These are phyloP conservation scores for Alternaria infectoria DNA, from an alignment of 2,329 filamentous ascomycete genomes.

Conservation along the genomic window DNA sequence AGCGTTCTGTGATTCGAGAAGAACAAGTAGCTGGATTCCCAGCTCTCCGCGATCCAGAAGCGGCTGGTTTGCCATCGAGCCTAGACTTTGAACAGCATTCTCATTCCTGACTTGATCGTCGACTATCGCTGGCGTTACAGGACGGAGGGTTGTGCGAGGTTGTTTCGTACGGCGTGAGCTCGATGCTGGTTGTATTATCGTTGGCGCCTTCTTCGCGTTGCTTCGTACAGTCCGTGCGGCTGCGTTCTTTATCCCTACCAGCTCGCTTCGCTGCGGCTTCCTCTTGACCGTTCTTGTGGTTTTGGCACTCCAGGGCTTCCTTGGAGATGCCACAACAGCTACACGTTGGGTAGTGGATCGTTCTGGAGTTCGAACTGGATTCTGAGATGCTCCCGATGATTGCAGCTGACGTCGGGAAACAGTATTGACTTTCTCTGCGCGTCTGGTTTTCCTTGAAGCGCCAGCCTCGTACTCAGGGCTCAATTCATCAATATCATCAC, in stretches of 20 bases:
- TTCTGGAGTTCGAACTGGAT: background rate
- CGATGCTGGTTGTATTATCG: background rate
- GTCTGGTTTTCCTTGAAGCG: background rate
- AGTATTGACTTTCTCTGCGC: background rate
- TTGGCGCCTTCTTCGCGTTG: background rate
- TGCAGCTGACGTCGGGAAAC: background rate
- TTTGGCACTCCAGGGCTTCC: background rate
- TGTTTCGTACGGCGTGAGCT: background rate
- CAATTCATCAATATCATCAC: background rate
- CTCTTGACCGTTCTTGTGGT: background rate
- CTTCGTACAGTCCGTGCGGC: background rate
- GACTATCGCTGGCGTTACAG: too few relatives aligned
- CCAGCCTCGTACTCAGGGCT: too few relatives aligned
- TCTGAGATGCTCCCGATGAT: background rate
- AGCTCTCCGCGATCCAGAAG: background rate
- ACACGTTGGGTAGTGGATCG: background rate
- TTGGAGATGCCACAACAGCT: background rate
- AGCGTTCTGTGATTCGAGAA: background rate
- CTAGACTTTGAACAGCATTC: background rate
- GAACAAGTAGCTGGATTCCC: background rate
- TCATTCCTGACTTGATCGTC: background rate
- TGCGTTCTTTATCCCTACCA: too few relatives aligned
- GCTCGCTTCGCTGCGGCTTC: background rate
- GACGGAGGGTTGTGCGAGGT: background rate
- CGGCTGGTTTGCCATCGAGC: background rate